Conservation (phyloP, 495 filamentous ascomycete genomes). For the Neurospora intermedia region DNA sequence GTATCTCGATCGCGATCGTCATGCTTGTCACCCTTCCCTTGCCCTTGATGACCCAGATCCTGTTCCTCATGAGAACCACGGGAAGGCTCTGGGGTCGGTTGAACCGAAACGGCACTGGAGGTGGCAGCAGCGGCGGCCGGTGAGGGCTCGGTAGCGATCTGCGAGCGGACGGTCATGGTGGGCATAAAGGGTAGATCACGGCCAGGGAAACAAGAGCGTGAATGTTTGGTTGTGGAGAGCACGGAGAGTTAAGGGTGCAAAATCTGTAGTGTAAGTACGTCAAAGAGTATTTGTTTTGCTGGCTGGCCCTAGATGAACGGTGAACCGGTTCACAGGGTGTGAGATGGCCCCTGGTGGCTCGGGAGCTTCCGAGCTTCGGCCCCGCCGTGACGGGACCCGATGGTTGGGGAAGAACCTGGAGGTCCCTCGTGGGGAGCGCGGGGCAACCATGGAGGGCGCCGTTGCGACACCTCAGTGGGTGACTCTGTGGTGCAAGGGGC, state of each 20-base stretch:
- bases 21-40: background rate
- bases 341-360: background rate
- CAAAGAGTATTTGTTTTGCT: background rate
- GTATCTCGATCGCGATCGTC: background rate
- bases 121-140: background rate
- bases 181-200: background rate
- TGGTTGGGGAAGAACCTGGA: background rate
- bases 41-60: background rate
- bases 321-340: background rate
- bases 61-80: background rate
- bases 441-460: background rate
- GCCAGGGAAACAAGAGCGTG: background rate
- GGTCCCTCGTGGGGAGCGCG: background rate
- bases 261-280: background rate
- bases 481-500: background rate
- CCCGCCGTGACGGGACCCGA: background rate
- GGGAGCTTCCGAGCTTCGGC: background rate
- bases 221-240: background rate
- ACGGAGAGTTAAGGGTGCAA: background rate
- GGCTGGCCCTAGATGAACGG: background rate
- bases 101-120: slow-evolving; percentile 5
- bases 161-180: slow-evolving; percentile 7
- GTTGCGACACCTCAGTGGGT: background rate
- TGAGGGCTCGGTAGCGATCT: slow-evolving; percentile 4
- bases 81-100: background rate